These are phyloP conservation scores for Aureobasidium subglaciale DNA, from an alignment of 2,329 filamentous ascomycete genomes.

Conservation along the genomic window DNA sequence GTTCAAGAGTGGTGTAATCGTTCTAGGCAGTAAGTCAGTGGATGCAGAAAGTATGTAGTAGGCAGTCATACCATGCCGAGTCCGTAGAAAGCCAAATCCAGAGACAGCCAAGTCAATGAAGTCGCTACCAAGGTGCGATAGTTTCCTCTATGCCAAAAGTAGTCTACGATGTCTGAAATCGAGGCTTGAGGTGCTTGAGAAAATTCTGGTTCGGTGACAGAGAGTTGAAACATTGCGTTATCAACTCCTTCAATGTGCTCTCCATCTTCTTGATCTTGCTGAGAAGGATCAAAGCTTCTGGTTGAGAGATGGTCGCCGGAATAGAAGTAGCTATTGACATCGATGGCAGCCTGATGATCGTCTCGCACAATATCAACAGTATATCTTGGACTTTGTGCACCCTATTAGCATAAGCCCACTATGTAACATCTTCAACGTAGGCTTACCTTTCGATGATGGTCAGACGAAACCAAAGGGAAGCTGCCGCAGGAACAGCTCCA, in stretches of 20 bases:
- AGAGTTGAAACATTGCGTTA: neutral
- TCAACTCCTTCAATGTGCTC: neutral
- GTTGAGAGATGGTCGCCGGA: slow-evolving; percentile 25
- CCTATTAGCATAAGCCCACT: too few species aligned
- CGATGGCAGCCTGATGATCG: slow-evolving; percentile 25
- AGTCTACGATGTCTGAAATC: slow-evolving; percentile 2
- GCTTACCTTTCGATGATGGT: slow-evolving; percentile 32
- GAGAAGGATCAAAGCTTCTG: slow-evolving; percentile 19
- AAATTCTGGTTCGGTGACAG: neutral
- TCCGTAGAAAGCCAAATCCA: slow-evolving; percentile 7
- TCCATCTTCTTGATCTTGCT: neutral
- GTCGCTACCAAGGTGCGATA: slow-evolving; percentile 20
- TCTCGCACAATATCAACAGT: slow-evolving; percentile 33
- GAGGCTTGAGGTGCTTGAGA: neutral
- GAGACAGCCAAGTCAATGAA: slow-evolving; percentile 17
- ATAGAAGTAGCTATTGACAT: neutral
- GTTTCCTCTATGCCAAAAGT: slow-evolving; percentile 20
- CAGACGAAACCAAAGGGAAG: slow-evolving; percentile 34
- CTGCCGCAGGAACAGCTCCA: slow-evolving; percentile 32
- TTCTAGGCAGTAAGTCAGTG: neutral
- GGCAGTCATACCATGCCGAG: neutral
- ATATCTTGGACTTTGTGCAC: slow-evolving; percentile 26
- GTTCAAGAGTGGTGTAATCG: neutral
- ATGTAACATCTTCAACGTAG: too few species aligned
- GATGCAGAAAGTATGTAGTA: neutral